These are phyloP conservation scores for Trichoderma atrobrunneum DNA, from an alignment of 2,329 filamentous ascomycete species.

Conservation along the genomic window DNA sequence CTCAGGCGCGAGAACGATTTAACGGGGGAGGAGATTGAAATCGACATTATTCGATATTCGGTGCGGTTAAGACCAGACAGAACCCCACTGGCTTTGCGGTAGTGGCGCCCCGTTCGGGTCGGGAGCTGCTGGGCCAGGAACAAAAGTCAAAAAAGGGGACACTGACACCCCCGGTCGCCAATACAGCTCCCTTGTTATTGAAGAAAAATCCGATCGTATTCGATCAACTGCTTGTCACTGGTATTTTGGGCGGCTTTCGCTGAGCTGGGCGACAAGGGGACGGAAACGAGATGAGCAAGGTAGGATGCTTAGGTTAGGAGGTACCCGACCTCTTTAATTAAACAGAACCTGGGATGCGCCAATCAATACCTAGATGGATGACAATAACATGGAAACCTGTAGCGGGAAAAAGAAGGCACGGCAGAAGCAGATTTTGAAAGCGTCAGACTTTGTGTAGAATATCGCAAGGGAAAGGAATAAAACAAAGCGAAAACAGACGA, in stretches of 20 bases:
- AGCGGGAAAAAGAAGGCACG: not conserved
- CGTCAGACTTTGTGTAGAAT: not conserved
- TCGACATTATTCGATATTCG: not conserved
- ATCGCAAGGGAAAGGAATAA: not conserved
- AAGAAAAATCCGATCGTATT: not conserved
- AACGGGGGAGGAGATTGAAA: slow-evolving; percentile 9
- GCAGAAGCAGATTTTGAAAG: not conserved
- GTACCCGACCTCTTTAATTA: not conserved
- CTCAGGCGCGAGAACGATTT: slow-evolving; percentile 37
- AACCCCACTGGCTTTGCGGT: not conserved
- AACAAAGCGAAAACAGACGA: not conserved
- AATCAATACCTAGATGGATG: not conserved
- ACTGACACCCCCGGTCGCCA: not conserved
- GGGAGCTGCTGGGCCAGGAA: not conserved
- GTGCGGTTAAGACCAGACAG: not conserved
- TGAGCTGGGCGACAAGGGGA: slow-evolving; percentile 3
- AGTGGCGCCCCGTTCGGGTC: not conserved
- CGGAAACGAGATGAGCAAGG: not conserved
- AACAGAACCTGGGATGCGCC: not conserved
- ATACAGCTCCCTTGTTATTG: not conserved
- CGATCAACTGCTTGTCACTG: not conserved
- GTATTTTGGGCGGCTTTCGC: not conserved
- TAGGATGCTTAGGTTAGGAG: not conserved
- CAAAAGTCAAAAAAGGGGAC: not conserved
- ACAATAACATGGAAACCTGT: not conserved